Conservation (phyloP, 129 eudicot species). For the Artemisia annua region DNA sequence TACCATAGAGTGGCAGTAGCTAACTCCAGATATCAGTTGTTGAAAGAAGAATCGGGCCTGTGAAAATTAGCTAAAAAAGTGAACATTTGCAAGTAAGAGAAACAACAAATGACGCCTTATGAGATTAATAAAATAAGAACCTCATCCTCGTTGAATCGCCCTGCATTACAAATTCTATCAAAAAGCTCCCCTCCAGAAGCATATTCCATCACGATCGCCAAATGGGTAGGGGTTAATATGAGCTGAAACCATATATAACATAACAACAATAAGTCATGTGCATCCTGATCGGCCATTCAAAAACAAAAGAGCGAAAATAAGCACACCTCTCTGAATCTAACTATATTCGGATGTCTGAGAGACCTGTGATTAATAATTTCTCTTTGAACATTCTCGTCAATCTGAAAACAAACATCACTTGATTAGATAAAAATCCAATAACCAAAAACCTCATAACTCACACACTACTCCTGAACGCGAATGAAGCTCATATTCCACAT, state of each 20-base stretch:
- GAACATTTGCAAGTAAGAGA: conserved; percentile 8
- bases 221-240: conserved; percentile 63
- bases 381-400: conserved; percentile 69
- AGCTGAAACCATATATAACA: conserved; percentile 32
- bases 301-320: neutral
- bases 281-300: neutral
- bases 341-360: conserved; percentile 63
- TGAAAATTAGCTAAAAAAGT: conserved; percentile 13
- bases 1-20: conserved; percentile 79
- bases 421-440: conserved; percentile 14
- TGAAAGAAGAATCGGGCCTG: conserved; percentile 69
- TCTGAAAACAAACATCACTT: conserved; percentile 42
- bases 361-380: conserved; percentile 71
- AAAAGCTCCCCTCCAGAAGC: conserved; percentile 76
- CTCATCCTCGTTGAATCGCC: conserved; percentile 64
- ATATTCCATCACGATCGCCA: conserved; percentile 70
- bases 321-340: conserved; percentile 61
- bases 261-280: conserved; percentile 5
- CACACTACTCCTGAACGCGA: conserved; percentile 7
- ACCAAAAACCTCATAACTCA: neutral
- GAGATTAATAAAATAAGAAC: conserved; percentile 26
- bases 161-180: conserved; percentile 57
- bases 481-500: conserved; percentile 11
- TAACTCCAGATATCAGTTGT: conserved; percentile 77
- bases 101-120: neutral